These are phyloP conservation scores for Pseudevernia furfuracea DNA, from an alignment of 495 filamentous ascomycete genomes.

Conservation along the genomic window DNA sequence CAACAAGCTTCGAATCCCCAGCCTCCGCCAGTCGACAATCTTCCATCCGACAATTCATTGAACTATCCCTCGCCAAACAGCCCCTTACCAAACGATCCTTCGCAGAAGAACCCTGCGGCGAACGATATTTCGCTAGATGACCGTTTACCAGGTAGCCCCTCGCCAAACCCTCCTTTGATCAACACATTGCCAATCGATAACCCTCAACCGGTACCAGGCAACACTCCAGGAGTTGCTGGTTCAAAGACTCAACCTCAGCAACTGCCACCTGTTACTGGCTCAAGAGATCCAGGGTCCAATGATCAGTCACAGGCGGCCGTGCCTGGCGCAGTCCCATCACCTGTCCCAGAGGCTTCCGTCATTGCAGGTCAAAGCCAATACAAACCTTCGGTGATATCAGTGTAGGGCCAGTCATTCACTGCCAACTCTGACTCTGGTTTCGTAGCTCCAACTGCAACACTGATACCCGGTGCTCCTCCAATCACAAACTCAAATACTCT, in stretches of 20 bases:
- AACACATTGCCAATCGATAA: background rate
- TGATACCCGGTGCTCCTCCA: background rate
- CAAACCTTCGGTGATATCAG: background rate
- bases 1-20: background rate
- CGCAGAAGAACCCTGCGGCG: background rate
- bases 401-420: background rate
- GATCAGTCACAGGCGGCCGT: background rate
- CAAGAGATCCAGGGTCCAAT: background rate
- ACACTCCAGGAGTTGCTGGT: background rate
- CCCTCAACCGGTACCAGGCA: background rate
- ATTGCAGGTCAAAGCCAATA: background rate
- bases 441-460: background rate
- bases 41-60: no score
- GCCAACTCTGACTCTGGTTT: background rate
- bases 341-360: background rate
- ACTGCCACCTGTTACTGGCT: background rate
- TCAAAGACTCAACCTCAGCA: background rate
- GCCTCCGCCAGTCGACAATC: background rate
- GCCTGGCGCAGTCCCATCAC: background rate
- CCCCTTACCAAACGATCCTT: no score
- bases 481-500: background rate
- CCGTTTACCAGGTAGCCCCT: background rate
- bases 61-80: background rate
- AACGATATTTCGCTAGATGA: background rate
- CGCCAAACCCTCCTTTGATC: background rate